These are phyloP conservation scores for Aegilops umbellulata DNA, from an alignment of 176 grass and related monocot genomes.

Conservation along the genomic window DNA sequence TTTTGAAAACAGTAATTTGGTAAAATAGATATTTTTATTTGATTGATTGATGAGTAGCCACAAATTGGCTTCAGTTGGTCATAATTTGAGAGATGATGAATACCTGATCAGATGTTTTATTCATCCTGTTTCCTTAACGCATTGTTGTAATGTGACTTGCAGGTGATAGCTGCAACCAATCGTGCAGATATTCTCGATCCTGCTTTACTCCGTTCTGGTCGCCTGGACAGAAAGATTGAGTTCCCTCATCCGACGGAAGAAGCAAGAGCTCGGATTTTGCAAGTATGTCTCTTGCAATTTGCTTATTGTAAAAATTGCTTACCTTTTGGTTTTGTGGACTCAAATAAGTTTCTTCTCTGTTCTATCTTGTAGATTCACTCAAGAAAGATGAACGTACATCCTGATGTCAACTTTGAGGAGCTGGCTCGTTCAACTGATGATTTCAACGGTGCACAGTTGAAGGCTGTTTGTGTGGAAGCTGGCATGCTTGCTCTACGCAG, in stretches of 20 bases:
- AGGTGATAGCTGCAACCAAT: conserved; percentile 90
- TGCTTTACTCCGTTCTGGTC: conserved; percentile 74
- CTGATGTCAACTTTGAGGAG: conserved; percentile 96
- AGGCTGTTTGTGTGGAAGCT: conserved; percentile 94
- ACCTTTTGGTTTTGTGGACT: background rate
- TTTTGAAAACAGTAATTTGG: background rate
- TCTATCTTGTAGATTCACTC: conserved; percentile 67
- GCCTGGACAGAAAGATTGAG: conserved; percentile 78
- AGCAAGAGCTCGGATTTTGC: conserved; percentile 72
- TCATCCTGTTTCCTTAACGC: background rate
- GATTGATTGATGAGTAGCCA: background rate
- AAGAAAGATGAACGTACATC: conserved; percentile 90
- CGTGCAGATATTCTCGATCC: conserved; percentile 81
- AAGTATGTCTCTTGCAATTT: conserved; percentile 36
- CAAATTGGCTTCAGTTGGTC: background rate
- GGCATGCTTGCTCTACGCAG: conserved; percentile 87
- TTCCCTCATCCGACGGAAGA: conserved; percentile 76
- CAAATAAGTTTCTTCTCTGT: conserved; percentile 11
- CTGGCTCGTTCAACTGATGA: conserved; percentile 80
- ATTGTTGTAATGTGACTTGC: background rate
- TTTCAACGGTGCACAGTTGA: conserved; percentile 89
- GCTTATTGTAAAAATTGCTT: background rate
- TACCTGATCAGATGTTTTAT: background rate
- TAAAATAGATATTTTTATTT: background rate
- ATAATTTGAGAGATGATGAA: conserved; percentile 3